Evolutionary conservation across 1,139 yeast species (phyloP).

Genomic region (Candida sanyaensis): DNA sequence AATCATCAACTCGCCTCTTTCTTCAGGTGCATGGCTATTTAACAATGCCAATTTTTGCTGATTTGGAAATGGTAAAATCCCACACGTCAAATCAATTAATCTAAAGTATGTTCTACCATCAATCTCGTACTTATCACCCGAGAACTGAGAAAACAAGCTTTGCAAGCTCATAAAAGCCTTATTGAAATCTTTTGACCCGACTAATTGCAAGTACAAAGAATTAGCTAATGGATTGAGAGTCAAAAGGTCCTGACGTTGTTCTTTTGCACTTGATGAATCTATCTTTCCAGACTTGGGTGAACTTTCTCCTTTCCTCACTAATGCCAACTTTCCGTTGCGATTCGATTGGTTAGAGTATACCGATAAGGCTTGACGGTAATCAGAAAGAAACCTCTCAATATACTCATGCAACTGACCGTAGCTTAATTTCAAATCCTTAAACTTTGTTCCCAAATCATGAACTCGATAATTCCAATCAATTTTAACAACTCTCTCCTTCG

Average conservation of each 20-base stretch:
- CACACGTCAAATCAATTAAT: conserved; percentile 55
- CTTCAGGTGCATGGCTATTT: conserved; percentile 28
- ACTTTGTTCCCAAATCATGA: conserved; percentile 21
- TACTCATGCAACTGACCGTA: conserved; percentile 34
- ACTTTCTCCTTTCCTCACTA: conserved; percentile 6
- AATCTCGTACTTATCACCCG: conserved; percentile 24
- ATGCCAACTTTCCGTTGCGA: conserved; percentile 11
- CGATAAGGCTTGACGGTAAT: conserved; percentile 35
- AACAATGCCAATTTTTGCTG: conserved; percentile 48
- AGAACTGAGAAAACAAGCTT: conserved; percentile 28
- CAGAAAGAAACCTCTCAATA: conserved; percentile 45
- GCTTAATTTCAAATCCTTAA: conserved; percentile 26
- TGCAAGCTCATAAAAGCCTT: conserved; percentile 43
- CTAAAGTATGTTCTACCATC: conserved; percentile 36
- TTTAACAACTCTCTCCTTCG: conserved; percentile 32
- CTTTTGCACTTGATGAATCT: conserved; percentile 8
- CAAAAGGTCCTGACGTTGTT: conserved; percentile 34
- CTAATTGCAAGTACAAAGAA: conserved; percentile 55
- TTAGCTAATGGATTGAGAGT: conserved; percentile 64
- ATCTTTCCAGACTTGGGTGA: conserved; percentile 9
- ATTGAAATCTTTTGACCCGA: conserved; percentile 46
- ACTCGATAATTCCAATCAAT: conserved; percentile 29
- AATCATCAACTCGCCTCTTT: conserved; percentile 36
- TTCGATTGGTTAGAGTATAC: conserved; percentile 12
- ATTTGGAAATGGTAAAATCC: conserved; percentile 60